Evolutionary conservation across 2,329 filamentous ascomycete genomes (phyloP).

Genomic region (Ophiostoma himal-ulmi): DNA sequence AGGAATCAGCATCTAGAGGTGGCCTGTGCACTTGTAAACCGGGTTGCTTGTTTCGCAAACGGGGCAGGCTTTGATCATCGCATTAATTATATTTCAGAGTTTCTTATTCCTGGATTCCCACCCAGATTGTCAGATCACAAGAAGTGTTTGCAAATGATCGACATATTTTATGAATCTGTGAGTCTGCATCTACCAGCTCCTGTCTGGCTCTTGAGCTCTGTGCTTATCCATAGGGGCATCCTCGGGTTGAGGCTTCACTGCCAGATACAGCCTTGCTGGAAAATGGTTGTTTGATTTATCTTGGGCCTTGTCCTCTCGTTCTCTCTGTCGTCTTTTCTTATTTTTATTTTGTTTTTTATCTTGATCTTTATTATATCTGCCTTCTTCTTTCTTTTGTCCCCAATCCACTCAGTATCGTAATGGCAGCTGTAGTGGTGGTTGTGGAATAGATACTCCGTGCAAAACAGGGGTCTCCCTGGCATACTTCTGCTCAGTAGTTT

Average conservation of each 20-base stretch:
- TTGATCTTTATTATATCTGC: too few relatives aligned
- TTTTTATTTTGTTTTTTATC: not conserved
- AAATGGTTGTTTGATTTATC: not conserved
- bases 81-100: not conserved
- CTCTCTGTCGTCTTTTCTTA: not conserved
- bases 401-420: not conserved
- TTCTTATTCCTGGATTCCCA: not conserved
- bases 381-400: not conserved
- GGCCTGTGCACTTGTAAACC: not conserved
- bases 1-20: not conserved
- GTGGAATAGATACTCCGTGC: not conserved
- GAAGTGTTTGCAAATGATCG: not conserved
- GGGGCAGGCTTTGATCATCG: not conserved
- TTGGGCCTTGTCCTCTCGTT: not conserved
- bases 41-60: conserved; percentile 5
- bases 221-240: too few relatives aligned
- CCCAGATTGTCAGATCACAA: not conserved
- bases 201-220: not conserved
- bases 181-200: not conserved
- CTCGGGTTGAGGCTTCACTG: not conserved
- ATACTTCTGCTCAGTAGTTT: not conserved
- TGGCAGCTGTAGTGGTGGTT: not conserved
- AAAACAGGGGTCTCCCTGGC: not conserved
- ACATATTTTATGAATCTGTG: not conserved
- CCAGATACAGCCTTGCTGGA: not conserved